Conservation (phyloP, 805 yeast genomes). For the Candida lessepsii region DNA sequence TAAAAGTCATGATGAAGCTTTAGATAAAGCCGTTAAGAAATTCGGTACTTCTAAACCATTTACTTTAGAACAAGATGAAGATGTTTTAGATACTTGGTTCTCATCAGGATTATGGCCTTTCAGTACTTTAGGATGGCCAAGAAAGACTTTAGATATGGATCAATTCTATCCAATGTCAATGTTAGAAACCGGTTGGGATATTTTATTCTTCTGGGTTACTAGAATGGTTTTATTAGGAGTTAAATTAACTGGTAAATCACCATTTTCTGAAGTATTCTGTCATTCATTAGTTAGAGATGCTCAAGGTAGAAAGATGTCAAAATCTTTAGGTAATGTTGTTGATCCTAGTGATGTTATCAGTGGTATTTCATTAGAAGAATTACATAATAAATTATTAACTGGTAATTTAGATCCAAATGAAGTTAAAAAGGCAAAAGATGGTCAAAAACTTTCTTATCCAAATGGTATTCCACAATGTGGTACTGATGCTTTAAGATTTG, state of each 20-base stretch:
- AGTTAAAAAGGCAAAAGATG: constrained; percentile 79
- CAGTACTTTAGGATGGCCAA: constrained; percentile 96
- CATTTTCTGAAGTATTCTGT: constrained; percentile 96
- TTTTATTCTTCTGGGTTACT: constrained; percentile 97
- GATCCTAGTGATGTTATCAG: constrained; percentile 93
- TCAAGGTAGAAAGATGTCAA: constrained; percentile 98
- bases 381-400: constrained; percentile 69
- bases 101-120: constrained; percentile 98
- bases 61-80: constrained; percentile 92
- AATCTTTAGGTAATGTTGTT: constrained; percentile 93
- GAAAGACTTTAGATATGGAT: constrained; percentile 68
- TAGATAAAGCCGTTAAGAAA: constrained; percentile 69
- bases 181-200: constrained; percentile 99
- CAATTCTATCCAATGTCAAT: constrained; percentile 85
- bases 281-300: constrained; percentile 98
- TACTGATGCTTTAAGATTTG: constrained; percentile 97
- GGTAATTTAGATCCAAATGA: constrained; percentile 93
- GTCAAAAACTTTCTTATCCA: constrained; percentile 89
- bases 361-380: constrained; percentile 77
- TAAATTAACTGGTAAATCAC: constrained; percentile 86
- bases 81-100: constrained; percentile 98
- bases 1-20: constrained; percentile 78
- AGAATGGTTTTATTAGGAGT: constrained; percentile 92
- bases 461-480: constrained; percentile 99
- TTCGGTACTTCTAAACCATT: constrained; percentile 64